phyloP scores from a whole-genome alignment of 2,329 filamentous ascomycete species.

The Elsinoe perseae region DNA sequence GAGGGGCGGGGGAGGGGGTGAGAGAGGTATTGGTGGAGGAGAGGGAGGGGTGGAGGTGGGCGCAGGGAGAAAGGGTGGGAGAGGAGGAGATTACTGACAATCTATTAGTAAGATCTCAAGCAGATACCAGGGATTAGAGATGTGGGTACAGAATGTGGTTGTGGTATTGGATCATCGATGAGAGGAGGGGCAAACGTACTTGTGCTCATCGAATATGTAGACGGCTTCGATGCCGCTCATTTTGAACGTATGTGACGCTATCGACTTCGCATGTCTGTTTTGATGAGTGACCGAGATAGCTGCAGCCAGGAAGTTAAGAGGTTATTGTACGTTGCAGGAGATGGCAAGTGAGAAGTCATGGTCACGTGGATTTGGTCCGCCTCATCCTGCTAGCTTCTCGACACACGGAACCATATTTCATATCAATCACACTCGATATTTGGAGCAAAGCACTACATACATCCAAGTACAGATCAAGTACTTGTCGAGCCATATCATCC shows the following conservation, averaged over 20 bases:
- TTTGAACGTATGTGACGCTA: constrained; percentile 17
- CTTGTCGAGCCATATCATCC: no score
- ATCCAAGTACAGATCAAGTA: no score
- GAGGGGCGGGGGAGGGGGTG: constrained; percentile 75
- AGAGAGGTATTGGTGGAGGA: constrained; percentile 80
- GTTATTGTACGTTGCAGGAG: background rate
- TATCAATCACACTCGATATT: background rate
- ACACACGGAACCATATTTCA: background rate
- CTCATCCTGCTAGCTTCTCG: background rate
- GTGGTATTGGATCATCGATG: background rate
- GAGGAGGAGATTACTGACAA: constrained; percentile 65
- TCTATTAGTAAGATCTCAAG: background rate
- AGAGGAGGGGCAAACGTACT: constrained; percentile 47
- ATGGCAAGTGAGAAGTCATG: background rate
- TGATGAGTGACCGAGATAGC: no score
- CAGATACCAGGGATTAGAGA: background rate
- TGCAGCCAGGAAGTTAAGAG: no score
- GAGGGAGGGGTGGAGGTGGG: constrained; percentile 64
- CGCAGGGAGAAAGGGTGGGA: constrained; percentile 82
- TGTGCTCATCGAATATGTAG: constrained; percentile 94
- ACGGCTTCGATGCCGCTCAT: constrained; percentile 81
- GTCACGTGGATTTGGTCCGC: background rate
- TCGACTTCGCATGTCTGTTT: background rate
- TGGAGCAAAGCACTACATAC: no score
- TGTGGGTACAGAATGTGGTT: no score